phyloP scores from a whole-genome alignment of 257 asterid genomes.

The Avicennia marina region DNA sequence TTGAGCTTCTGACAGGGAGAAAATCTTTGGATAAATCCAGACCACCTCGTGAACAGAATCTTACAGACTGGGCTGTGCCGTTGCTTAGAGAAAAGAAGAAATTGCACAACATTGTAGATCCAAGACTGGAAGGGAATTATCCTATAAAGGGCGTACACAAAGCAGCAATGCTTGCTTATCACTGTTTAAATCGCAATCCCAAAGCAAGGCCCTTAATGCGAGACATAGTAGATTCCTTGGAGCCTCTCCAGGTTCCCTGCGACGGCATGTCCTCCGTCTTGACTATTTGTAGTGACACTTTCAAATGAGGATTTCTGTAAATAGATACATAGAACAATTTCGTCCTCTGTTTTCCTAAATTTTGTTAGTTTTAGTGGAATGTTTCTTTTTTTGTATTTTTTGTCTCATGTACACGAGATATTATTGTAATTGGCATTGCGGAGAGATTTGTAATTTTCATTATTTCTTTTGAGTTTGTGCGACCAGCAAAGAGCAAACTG shows the following conservation, averaged over 20 bases:
- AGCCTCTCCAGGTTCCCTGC: slow-evolving; percentile 63
- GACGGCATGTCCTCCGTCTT: background rate
- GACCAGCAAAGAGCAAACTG: too few species aligned
- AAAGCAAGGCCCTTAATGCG: slow-evolving; percentile 92
- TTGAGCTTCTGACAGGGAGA: background rate
- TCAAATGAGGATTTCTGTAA: background rate
- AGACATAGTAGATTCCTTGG: slow-evolving; percentile 80
- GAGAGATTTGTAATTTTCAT: too few species aligned
- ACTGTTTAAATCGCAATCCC: slow-evolving; percentile 76
- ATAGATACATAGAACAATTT: background rate
- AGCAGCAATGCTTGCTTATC: slow-evolving; percentile 90
- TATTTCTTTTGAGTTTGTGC: too few species aligned
- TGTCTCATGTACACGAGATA: too few species aligned
- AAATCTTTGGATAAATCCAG: slow-evolving; percentile 25
- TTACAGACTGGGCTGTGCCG: slow-evolving; percentile 92
- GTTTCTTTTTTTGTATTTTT: background rate
- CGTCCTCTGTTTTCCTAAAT: background rate
- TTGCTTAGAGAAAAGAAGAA: slow-evolving; percentile 75
- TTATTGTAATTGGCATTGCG: too few species aligned
- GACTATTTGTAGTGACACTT: background rate
- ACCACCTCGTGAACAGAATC: slow-evolving; percentile 76
- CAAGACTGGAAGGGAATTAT: slow-evolving; percentile 73
- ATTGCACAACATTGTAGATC: slow-evolving; percentile 65
- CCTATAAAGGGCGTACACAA: slow-evolving; percentile 69
- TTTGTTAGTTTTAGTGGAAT: background rate